Evolutionary conservation across 306 rosid genomes (phyloP).

Genomic region (Astragalus membranaceus): DNA sequence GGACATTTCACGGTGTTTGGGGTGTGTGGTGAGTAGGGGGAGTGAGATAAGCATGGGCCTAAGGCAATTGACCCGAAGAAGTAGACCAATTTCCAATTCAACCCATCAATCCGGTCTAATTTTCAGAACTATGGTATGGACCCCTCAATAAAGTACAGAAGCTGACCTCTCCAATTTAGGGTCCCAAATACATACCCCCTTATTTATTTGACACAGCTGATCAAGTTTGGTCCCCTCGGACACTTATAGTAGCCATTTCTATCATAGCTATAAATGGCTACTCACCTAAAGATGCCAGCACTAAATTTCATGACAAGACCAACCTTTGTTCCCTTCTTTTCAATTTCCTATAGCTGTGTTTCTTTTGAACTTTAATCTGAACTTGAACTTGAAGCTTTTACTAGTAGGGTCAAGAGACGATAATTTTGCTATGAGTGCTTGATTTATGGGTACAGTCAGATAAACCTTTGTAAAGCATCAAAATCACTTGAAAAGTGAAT

Average conservation of each 20-base stretch:
- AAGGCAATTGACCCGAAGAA: no score
- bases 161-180: constrained; percentile 25
- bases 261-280: constrained; percentile 42
- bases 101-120: no score
- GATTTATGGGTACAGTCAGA: not conserved
- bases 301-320: constrained; percentile 25
- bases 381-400: constrained; percentile 12
- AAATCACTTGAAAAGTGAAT: no score
- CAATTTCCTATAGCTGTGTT: constrained; percentile 7
- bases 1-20: no score
- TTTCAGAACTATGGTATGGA: no score
- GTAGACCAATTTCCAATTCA: no score
- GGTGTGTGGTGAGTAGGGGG: no score
- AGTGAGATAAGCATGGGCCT: no score
- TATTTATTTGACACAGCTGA: not conserved
- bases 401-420: not conserved
- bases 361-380: constrained; percentile 2
- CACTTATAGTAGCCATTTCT: constrained; percentile 18
- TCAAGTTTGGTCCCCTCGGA: constrained; percentile 30
- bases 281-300: constrained; percentile 39
- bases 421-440: not conserved
- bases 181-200: constrained; percentile 23
- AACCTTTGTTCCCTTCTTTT: constrained; percentile 18
- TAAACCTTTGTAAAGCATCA: no score
- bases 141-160: no score